phyloP scores from a whole-genome alignment of 805 yeast genomes.

The Wickerhamomyces bisporus region DNA sequence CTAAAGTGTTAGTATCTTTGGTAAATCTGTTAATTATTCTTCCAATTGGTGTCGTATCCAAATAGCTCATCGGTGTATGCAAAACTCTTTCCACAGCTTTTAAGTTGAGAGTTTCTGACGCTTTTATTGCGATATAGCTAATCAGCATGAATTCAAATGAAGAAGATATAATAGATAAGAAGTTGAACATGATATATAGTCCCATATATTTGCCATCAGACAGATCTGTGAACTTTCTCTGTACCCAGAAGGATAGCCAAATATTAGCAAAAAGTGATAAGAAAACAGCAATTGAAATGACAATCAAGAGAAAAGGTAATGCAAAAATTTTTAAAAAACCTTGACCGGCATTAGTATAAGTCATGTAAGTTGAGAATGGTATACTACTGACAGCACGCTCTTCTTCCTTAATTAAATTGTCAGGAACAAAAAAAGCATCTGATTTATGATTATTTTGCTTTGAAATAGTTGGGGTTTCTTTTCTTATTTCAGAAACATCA shows the following conservation, averaged over 20 bases:
- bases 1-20: slow-evolving; percentile 75
- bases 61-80: slow-evolving; percentile 71
- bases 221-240: slow-evolving; percentile 49
- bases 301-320: slow-evolving; percentile 25
- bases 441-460: no score
- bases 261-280: no score
- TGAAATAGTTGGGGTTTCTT: no score
- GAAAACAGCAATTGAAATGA: no score
- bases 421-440: no score
- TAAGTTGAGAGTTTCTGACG: slow-evolving; percentile 29
- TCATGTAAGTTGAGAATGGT: slow-evolving; percentile 27
- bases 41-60: slow-evolving; percentile 82
- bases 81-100: slow-evolving; percentile 50
- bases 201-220: slow-evolving; percentile 69
- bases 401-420: no score
- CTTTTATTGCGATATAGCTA: slow-evolving; percentile 7
- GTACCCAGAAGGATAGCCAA: slow-evolving; percentile 77
- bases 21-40: slow-evolving; percentile 77
- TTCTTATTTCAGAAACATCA: no score
- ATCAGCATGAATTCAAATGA: no score
- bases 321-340: slow-evolving; percentile 31
- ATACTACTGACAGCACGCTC: slow-evolving; percentile 35
- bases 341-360: slow-evolving; percentile 33
- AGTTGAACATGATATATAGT: slow-evolving; percentile 50
- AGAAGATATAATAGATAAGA: slow-evolving; percentile 40